phyloP scores from a whole-genome alignment of 306 rosid genomes.

The Rosa persica region DNA sequence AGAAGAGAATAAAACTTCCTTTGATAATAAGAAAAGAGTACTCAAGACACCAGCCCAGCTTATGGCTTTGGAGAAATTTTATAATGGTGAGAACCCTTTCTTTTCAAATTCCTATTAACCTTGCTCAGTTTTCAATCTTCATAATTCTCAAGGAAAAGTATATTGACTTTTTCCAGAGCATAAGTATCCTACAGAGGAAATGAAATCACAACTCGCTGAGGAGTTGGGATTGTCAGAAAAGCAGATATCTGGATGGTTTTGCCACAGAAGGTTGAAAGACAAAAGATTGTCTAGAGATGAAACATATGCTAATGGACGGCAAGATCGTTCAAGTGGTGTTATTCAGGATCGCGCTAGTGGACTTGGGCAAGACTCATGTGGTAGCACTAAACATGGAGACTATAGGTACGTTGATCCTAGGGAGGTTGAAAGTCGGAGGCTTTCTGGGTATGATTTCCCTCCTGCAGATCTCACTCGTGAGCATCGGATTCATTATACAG shows the following conservation, averaged over 20 bases:
- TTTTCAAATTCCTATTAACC: conserved; percentile 11
- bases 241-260: conserved; percentile 99
- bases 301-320: conserved; percentile 65
- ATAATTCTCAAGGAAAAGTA: conserved; percentile 16
- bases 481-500: conserved; percentile 44
- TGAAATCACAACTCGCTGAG: conserved; percentile 69
- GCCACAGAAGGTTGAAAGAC: conserved; percentile 97
- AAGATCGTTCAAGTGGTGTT: conserved; percentile 87
- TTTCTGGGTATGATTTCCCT: conserved; percentile 52
- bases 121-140: conserved; percentile 14
- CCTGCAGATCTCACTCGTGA: conserved; percentile 49
- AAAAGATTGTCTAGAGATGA: conserved; percentile 68
- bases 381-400: conserved; percentile 92
- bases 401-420: conserved; percentile 71
- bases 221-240: conserved; percentile 81
- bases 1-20: conserved; percentile 68
- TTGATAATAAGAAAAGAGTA: conserved; percentile 72
- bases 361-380: conserved; percentile 95
- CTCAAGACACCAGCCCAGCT: conserved; percentile 87
- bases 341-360: conserved; percentile 94
- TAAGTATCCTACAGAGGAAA: conserved; percentile 90
- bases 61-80: conserved; percentile 76
- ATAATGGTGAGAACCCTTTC: conserved; percentile 57
- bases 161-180: conserved; percentile 53
- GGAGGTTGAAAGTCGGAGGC: conserved; percentile 92